Percentiles rank a stretch among this genome's conserved stretches.
phyloP scores from a whole-genome alignment of 1,284 basidiomycete genomes.

The Rhodotorula sp. region DNA sequence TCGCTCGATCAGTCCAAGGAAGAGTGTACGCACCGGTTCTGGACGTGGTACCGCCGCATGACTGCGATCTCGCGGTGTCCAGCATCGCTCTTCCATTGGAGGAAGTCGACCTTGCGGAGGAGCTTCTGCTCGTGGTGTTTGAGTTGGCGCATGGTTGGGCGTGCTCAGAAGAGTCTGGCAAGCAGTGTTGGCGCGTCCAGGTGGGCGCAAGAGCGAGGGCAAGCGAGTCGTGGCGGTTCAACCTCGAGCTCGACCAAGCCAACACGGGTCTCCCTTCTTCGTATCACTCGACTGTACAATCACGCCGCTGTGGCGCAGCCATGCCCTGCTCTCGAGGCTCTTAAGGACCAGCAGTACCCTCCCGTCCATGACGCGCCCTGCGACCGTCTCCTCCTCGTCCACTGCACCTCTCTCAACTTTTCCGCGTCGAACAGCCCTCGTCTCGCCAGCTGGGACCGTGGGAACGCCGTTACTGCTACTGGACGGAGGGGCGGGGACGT shows the following conservation, averaged over 20 bases:
- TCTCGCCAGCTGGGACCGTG: too few species aligned
- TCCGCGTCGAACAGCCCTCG: too few species aligned
- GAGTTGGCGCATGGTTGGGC: slow-evolving; percentile 69
- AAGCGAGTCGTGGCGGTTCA: not conserved
- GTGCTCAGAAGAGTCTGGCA: not conserved
- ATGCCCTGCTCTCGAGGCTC: too few species aligned
- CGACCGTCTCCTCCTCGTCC: too few species aligned
- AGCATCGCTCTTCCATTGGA: slow-evolving; percentile 94
- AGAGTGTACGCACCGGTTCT: slow-evolving; percentile 58
- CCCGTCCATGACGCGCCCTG: too few species aligned
- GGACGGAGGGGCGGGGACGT: not conserved
- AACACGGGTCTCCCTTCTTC: not conserved
- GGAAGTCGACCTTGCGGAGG: slow-evolving; percentile 68
- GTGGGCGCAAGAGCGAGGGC: not conserved
- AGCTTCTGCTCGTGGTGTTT: slow-evolving; percentile 87
- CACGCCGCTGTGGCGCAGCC: too few species aligned
- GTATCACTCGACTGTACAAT: too few species aligned
- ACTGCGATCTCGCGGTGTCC: slow-evolving; percentile 89
- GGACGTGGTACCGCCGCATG: slow-evolving; percentile 92
- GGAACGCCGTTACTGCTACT: too few species aligned
- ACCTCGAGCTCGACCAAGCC: too few species aligned
- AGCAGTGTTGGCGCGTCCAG: not conserved
- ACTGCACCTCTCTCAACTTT: too few species aligned
- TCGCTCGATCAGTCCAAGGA: too few species aligned
- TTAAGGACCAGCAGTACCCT: too few species aligned